Percentiles rank a stretch among this genome's conserved stretches.
phyloP scores from a whole-genome alignment of 2,329 filamentous ascomycete species.

The Ceratocystis destructans region DNA sequence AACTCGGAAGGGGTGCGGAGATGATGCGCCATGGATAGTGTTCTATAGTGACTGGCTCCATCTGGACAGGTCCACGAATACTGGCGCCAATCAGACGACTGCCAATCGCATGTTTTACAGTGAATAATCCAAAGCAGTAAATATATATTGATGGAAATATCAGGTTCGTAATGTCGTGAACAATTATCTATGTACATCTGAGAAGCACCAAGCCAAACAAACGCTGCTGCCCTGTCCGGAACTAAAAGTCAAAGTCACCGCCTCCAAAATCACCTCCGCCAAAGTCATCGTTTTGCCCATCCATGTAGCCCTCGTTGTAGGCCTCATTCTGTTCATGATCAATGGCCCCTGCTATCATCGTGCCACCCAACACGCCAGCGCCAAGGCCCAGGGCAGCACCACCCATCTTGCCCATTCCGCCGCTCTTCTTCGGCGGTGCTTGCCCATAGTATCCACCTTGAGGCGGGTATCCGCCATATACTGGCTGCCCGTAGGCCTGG shows the following conservation, averaged over 20 bases:
- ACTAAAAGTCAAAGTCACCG: slow-evolving; percentile 29
- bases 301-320: slow-evolving; percentile 34
- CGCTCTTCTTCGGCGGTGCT: slow-evolving; percentile 32
- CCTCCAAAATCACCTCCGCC: slow-evolving; percentile 24
- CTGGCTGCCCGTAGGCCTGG: slow-evolving; percentile 26
- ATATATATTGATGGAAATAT: background rate
- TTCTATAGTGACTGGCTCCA: background rate
- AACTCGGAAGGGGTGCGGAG: slow-evolving; percentile 29
- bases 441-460: slow-evolving; percentile 28
- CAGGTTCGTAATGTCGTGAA: background rate
- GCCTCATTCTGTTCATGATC: slow-evolving; percentile 47
- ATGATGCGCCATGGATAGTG: slow-evolving; percentile 10
- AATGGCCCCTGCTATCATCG: slow-evolving; percentile 54
- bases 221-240: too few species aligned
- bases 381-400: slow-evolving; percentile 67
- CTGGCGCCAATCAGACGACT: background rate
- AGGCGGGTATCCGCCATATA: slow-evolving; percentile 27
- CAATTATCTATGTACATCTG: background rate
- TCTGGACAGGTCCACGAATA: background rate
- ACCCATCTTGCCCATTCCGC: slow-evolving; percentile 44
- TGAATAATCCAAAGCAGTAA: background rate
- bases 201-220: background rate
- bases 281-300: slow-evolving; percentile 24
- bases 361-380: slow-evolving; percentile 67
- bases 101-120: background rate